Percentiles rank a stretch among this genome's conserved stretches.
phyloP scores from a whole-genome alignment of 2,329 filamentous ascomycete species.

The Huntiella abstrusa region DNA sequence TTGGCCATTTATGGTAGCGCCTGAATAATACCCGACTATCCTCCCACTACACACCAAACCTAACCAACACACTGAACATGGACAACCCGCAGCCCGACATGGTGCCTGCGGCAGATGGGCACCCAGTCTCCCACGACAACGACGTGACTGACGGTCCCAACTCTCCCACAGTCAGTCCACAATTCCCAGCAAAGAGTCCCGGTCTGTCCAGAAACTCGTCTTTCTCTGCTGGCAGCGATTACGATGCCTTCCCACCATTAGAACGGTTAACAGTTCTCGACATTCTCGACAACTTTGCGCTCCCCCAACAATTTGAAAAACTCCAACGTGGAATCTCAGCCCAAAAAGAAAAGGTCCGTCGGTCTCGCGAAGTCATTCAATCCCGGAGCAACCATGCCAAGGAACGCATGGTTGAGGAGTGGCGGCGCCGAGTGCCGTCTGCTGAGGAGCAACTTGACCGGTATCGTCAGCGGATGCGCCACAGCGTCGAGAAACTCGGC shows the following conservation, averaged over 20 bases:
- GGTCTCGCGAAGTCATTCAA: slow-evolving; percentile 64
- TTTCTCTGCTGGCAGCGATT: slow-evolving; percentile 71
- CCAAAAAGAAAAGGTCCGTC: slow-evolving; percentile 70
- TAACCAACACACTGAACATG: too few species aligned
- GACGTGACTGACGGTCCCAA: slow-evolving; percentile 33
- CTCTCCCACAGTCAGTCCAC: slow-evolving; percentile 17
- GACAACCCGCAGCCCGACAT: too few species aligned
- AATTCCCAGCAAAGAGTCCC: slow-evolving; percentile 29
- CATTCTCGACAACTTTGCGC: slow-evolving; percentile 78
- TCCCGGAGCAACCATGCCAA: slow-evolving; percentile 60
- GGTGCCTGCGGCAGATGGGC: too few species aligned
- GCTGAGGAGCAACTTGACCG: slow-evolving; percentile 85
- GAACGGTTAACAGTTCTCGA: slow-evolving; percentile 86
- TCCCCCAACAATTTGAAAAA: slow-evolving; percentile 80
- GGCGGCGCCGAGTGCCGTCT: slow-evolving; percentile 67
- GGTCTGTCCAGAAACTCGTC: slow-evolving; percentile 57
- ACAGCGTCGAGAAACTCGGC: slow-evolving; percentile 72
- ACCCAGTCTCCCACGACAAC: too few species aligned
- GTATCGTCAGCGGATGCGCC: slow-evolving; percentile 73
- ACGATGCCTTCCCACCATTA: slow-evolving; percentile 69
- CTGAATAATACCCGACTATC: too few species aligned
- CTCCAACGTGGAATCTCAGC: slow-evolving; percentile 65
- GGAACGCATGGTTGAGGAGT: slow-evolving; percentile 81
- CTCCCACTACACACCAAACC: too few species aligned
- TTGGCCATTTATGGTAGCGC: too few species aligned